Evolutionary conservation across 2,329 filamentous ascomycete species (phyloP).

Genomic region (Magnaporthiopsis rhizophila): DNA sequence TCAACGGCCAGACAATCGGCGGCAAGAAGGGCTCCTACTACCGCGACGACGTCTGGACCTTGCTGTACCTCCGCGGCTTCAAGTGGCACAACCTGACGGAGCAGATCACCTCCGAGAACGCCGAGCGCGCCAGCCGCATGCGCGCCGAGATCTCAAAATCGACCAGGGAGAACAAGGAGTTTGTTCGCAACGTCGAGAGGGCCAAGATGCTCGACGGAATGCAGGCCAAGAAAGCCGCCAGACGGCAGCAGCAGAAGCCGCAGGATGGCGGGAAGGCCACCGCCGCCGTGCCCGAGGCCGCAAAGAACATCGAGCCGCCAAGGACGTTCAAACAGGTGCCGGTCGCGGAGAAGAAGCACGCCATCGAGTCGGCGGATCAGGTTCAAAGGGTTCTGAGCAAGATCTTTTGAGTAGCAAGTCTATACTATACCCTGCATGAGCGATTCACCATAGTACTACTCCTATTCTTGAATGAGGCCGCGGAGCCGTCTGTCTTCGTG

Average conservation of each 20-base stretch:
- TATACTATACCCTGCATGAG: not conserved
- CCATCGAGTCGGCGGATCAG: constrained; percentile 42
- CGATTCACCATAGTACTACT: not conserved
- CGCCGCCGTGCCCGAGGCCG: constrained; percentile 10
- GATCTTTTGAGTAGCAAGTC: constrained; percentile 46
- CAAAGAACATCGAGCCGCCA: constrained; percentile 17
- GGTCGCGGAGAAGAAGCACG: constrained; percentile 41
- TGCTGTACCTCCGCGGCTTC: constrained; percentile 74
- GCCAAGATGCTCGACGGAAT: constrained; percentile 74
- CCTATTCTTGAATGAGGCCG: not conserved
- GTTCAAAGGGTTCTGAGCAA: constrained; percentile 55
- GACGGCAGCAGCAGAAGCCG: constrained; percentile 24
- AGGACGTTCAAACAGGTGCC: constrained; percentile 61
- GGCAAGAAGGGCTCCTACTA: constrained; percentile 81
- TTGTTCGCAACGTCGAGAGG: constrained; percentile 69
- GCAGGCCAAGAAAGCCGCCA: constrained; percentile 48
- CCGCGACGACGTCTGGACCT: constrained; percentile 79
- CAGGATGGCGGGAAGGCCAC: constrained; percentile 20
- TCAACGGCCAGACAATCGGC: constrained; percentile 72
- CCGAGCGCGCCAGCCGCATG: constrained; percentile 67
- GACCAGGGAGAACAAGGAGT: constrained; percentile 72
- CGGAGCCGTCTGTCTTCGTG: not conserved
- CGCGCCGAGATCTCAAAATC: constrained; percentile 69
- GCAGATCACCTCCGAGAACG: constrained; percentile 75
- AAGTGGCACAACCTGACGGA: constrained; percentile 71